Base-by-base conservation (phyloP, 805 yeast species). In the Blastobotrys mokoenaii region DNA sequence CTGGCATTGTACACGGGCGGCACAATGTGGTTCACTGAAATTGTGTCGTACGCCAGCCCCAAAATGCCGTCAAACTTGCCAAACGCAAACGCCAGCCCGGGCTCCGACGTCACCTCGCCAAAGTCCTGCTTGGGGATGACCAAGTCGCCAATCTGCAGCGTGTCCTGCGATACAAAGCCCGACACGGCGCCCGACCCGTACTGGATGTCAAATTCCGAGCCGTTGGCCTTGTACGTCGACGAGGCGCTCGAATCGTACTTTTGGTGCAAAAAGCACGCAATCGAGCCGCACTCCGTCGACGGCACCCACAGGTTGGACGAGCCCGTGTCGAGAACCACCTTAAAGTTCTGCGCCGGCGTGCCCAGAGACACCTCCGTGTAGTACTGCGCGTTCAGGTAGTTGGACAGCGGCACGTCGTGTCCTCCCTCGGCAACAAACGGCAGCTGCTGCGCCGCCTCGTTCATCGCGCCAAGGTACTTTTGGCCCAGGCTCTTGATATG, bases 291-390 rank as follows among this genome's bases (percentile, higher is more conserved):
- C 54, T 85, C 88, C 38, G 73, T 55, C 49, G 94, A 77, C 45
- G 98, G 98, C 51, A 93, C 87, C 98, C 98, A 93, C 70, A 93
- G 73, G 68, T 93, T 93, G 38, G 97, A 84, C 38, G 96, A 85
- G 35, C 98, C 98, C 20, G 98, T 90, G 67, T 93, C 98, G 60
- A 93, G 73, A 51, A 93, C 79, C 42, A 93, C 97, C 73, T 90
- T 90, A 69, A 93, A 93, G 14, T 76, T 64, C 71, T 93, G 98
- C 41, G 84, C 86, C 8, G 98, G 98, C 35, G 96, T 84, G 56
- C 98, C 98, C 48, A 93, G 60, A 47, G 79, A 72, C 57, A 93
- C 84, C 61, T 90, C 97, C 38, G 98, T 83, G 65, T 75, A 93
- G 69, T 93, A 90, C 70, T 93, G 98, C 37, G 97, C 97, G 64